These are phyloP conservation scores for Ganoderma boninense DNA, from an alignment of 1,284 basidiomycete species.

Conservation along the genomic window DNA sequence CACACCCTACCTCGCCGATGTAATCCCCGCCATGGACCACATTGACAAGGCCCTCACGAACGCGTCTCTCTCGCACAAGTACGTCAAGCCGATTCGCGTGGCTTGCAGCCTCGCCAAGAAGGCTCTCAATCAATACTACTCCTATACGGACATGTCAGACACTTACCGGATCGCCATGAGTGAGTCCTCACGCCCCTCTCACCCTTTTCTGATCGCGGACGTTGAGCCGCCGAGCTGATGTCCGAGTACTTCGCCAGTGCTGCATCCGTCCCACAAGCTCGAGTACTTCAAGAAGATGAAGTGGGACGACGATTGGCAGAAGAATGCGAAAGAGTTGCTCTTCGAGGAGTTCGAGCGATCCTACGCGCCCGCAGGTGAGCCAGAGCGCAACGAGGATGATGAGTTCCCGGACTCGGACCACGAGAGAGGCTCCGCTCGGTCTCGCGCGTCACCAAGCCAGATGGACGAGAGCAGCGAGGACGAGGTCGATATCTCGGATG, in stretches of 20 bases:
- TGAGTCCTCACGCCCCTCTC: neutral
- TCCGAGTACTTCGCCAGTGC: neutral
- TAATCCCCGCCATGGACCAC: conserved; percentile 41
- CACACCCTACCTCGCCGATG: conserved; percentile 35
- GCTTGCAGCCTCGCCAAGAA: neutral
- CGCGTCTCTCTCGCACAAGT: conserved; percentile 6
- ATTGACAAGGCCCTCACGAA: conserved; percentile 35
- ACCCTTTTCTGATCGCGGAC: too few relatives aligned
- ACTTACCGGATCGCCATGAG: conserved; percentile 1
- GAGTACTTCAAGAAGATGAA: neutral
- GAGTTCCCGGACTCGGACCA: too few relatives aligned
- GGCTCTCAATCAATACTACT: conserved; percentile 3
- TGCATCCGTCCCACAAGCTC: neutral
- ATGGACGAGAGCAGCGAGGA: too few relatives aligned
- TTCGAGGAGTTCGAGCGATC: neutral
- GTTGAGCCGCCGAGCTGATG: too few relatives aligned
- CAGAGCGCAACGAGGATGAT: too few relatives aligned
- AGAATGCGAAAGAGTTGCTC: neutral
- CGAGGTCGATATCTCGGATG: too few relatives aligned
- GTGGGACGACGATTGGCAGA: neutral
- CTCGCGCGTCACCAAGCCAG: too few relatives aligned
- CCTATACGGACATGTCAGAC: neutral
- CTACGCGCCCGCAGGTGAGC: too few relatives aligned
- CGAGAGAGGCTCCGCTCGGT: too few relatives aligned
- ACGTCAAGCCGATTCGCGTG: conserved; percentile 16